These are phyloP conservation scores for Phytophthora capsici DNA, from an alignment of 352 stramenopile genomes.

Conservation along the genomic window DNA sequence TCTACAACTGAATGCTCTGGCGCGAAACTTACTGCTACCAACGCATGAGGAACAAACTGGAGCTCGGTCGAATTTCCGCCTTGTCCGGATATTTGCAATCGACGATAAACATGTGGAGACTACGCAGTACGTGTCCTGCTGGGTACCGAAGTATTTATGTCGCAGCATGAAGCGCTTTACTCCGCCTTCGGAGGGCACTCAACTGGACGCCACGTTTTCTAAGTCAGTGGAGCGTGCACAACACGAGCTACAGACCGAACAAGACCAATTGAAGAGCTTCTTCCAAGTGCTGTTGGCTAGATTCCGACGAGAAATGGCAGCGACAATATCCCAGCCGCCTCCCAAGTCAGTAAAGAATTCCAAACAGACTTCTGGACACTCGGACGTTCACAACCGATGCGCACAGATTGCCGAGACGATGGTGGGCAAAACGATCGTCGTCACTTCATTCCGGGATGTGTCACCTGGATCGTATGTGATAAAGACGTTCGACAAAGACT, in stretches of 20 bases:
- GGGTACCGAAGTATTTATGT: slow-evolving; percentile 81
- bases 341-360: slow-evolving; percentile 10
- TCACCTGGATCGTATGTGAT: slow-evolving; percentile 23
- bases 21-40: slow-evolving; percentile 51
- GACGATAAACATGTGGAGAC: slow-evolving; percentile 28
- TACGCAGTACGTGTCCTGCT: slow-evolving; percentile 67
- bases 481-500: slow-evolving; percentile 27
- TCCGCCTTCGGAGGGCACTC: slow-evolving; percentile 5
- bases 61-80: slow-evolving; percentile 48
- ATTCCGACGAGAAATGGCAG: slow-evolving; percentile 22
- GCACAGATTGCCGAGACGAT: slow-evolving; percentile 35
- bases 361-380: slow-evolving; percentile 14
- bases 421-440: slow-evolving; percentile 37
- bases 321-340: neutral
- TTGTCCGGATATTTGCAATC: slow-evolving; percentile 68
- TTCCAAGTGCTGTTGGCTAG: slow-evolving; percentile 45
- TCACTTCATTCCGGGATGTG: slow-evolving; percentile 24
- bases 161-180: slow-evolving; percentile 51
- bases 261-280: slow-evolving; percentile 25
- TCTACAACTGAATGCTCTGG: slow-evolving; percentile 68
- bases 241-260: slow-evolving; percentile 33
- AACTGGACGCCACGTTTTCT: slow-evolving; percentile 14
- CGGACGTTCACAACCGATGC: slow-evolving; percentile 18
- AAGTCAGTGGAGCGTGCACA: slow-evolving; percentile 34
- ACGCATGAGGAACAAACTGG: slow-evolving; percentile 42